Percentiles rank a stretch among this genome's conserved stretches.
These are phyloP conservation scores for Ophiobolus disseminans DNA, from an alignment of 2,329 filamentous ascomycete species.

Conservation along the genomic window DNA sequence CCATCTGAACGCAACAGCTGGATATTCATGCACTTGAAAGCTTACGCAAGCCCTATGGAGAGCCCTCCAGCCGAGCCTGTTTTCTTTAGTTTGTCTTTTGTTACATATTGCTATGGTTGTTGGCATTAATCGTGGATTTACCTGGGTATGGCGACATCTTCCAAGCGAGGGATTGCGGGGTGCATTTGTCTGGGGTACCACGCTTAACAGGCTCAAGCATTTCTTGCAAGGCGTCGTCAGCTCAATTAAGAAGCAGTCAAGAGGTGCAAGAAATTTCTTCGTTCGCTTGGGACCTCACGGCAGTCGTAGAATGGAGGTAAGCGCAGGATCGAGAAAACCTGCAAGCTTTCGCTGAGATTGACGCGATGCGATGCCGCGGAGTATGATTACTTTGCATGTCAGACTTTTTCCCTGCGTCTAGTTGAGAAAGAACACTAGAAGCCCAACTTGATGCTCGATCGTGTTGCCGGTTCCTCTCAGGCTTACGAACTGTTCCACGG, in stretches of 20 bases:
- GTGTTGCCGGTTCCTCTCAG: too few relatives aligned
- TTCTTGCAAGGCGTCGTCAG: conserved; percentile 26
- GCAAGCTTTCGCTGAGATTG: background rate
- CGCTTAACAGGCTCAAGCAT: conserved; percentile 13
- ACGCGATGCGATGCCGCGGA: background rate
- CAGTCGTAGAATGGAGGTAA: background rate
- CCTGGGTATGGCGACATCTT: conserved; percentile 7
- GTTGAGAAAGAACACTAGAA: background rate
- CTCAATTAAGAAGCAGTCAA: conserved; percentile 24
- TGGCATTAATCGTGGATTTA: background rate
- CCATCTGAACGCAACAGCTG: background rate
- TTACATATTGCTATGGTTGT: conserved; percentile 1
- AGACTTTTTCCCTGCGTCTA: background rate
- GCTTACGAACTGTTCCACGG: conserved; percentile 3
- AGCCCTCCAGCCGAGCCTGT: background rate
- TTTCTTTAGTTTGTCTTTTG: background rate
- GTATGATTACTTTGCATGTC: background rate
- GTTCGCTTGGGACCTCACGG: background rate
- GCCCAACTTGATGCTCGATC: background rate
- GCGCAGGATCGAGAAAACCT: background rate
- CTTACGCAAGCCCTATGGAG: conserved; percentile 16
- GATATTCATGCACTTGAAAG: conserved; percentile 4
- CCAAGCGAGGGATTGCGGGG: conserved; percentile 24
- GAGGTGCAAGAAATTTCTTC: background rate
- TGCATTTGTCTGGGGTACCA: conserved; percentile 29